Evolutionary conservation across 164 flowering plant species (phyloP).

Genomic region (Liriodendron chinense): DNA sequence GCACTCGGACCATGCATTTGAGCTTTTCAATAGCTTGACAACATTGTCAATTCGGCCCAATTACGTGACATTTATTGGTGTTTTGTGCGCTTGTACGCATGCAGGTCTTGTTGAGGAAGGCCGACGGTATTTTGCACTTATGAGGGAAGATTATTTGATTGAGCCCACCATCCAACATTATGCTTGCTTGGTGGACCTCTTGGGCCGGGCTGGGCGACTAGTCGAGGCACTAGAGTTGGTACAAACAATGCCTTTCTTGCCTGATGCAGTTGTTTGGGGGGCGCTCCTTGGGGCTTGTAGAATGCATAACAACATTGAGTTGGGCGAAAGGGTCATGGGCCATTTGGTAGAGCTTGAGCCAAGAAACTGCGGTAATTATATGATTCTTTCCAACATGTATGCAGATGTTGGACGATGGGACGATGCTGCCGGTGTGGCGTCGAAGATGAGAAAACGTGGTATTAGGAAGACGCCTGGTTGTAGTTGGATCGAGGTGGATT

Average conservation of each 20-base stretch:
- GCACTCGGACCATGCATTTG: neutral
- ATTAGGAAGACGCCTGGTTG: slow-evolving; percentile 15
- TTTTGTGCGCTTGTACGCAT: slow-evolving; percentile 14
- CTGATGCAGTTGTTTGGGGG: slow-evolving; percentile 15
- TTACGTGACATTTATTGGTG: slow-evolving; percentile 7
- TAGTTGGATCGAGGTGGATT: slow-evolving; percentile 10
- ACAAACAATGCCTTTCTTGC: slow-evolving; percentile 4
- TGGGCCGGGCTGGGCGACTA: slow-evolving; percentile 15
- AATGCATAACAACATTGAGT: slow-evolving; percentile 3
- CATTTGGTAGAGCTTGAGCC: slow-evolving; percentile 11
- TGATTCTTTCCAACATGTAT: slow-evolving; percentile 15
- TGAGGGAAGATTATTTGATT: slow-evolving; percentile 1
- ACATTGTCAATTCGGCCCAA: neutral
- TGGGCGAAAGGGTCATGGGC: slow-evolving; percentile 9
- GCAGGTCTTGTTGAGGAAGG: slow-evolving; percentile 14
- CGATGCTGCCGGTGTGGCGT: slow-evolving; percentile 1
- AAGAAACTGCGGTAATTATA: neutral
- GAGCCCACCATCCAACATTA: slow-evolving; percentile 14
- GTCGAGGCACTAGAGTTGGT: slow-evolving; percentile 5
- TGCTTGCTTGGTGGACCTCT: slow-evolving; percentile 15
- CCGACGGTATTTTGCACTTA: neutral
- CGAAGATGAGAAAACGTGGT: slow-evolving; percentile 5
- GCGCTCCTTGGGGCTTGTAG: slow-evolving; percentile 15
- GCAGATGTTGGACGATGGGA: slow-evolving; percentile 12
- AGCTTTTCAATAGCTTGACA: neutral